Conservation (phyloP, 2,329 filamentous ascomycete genomes). For the Botrytis aclada region DNA sequence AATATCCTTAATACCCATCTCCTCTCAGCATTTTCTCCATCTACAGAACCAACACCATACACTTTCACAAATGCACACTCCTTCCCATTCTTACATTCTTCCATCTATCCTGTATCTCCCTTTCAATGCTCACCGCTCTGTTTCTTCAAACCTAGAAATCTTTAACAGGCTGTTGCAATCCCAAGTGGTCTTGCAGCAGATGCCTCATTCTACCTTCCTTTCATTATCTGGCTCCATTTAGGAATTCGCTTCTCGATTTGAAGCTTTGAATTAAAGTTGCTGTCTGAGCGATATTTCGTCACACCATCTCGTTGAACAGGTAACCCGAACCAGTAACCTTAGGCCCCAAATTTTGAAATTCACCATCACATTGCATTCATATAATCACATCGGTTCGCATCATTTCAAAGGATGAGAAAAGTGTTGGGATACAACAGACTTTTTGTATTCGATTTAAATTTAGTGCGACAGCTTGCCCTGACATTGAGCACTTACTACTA, state of each 20-base stretch:
- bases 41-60: background rate
- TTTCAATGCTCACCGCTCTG: background rate
- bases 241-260: background rate
- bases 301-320: background rate
- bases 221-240: background rate
- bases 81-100: background rate
- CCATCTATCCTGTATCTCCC: background rate
- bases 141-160: background rate
- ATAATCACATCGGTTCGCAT: background rate
- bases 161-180: background rate
- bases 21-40: background rate
- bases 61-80: background rate
- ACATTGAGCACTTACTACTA: background rate
- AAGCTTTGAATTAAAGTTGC: background rate
- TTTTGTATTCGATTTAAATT: background rate
- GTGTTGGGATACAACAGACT: background rate
- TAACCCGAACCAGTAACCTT: constrained; percentile 5
- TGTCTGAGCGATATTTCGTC: background rate
- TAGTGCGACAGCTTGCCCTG: background rate
- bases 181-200: background rate
- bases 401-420: background rate
- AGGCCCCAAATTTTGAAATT: background rate
- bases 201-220: background rate
- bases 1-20: background rate
- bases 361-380: constrained; percentile 1